Evolutionary conservation across 176 grass and related monocot species (phyloP), one percentile per base, ranked within the genome.

Genomic region (Themeda triandra): DNA sequence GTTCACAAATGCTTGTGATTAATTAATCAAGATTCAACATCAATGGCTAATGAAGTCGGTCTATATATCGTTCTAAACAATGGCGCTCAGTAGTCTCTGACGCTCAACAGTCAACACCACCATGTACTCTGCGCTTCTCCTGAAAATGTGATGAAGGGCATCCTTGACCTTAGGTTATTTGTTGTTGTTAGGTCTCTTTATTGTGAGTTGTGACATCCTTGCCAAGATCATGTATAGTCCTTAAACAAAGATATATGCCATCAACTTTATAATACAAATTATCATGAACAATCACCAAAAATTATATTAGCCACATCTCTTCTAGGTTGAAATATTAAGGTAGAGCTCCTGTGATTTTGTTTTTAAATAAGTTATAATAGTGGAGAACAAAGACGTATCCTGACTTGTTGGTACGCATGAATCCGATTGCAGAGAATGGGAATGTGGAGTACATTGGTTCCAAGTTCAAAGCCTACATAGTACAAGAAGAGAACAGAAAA

Each of bases 381-480:
- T 7, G 11, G 85, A 19, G 19, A 18, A n/a, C 17, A 18, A 49
- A 51, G 17, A 19, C 5, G 19, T 51, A 51, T 51, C 15, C 69
- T 86, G 6, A 95, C 93, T 91, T 98, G 96, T 70, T 95, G 96
- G 82, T 93, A 95, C 18, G 91, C 91, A 79, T 98, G 93, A 80
- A 98, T 80, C 87, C 92, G 29, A 98, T 67, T 19, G 82, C 96
- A 67, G 87, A 89, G 71, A 90, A 1, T 53, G 92, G 65, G 32
- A 83, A 86, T 75, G 86, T 87, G 58, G 83, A 75, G 90, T 95
- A 93, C 66, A 76, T 77, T 60, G 90, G 80, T 23, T 89, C 81
- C 5, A 92, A 37, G 83, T 93, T 87, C 7, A 56, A 56, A 56
- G 7, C 21, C 53, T 56, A 23, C 51, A 23, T 54, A 54, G 51